phyloP scores from a whole-genome alignment of 2,329 filamentous ascomycete genomes.

The Cladosporium sp. region DNA sequence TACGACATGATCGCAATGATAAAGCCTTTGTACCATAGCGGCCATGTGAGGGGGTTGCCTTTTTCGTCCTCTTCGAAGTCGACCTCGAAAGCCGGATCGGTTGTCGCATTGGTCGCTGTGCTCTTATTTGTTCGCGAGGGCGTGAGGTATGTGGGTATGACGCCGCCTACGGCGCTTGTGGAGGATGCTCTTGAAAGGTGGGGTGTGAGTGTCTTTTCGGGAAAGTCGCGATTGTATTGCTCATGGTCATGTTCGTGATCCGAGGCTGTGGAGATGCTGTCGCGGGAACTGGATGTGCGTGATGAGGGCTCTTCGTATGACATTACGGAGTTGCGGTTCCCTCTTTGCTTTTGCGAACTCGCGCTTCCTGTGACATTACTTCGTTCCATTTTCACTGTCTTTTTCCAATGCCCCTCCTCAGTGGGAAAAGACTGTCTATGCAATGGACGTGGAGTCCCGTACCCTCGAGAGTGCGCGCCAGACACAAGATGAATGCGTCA shows the following conservation, averaged over 20 bases:
- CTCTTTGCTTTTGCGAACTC: background rate
- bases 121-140: slow-evolving; percentile 18
- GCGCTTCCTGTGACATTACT: background rate
- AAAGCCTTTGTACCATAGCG: slow-evolving; percentile 51
- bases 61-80: slow-evolving; percentile 60
- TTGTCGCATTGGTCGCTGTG: slow-evolving; percentile 21
- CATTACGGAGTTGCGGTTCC: slow-evolving; percentile 16
- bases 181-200: slow-evolving; percentile 25
- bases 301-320: slow-evolving; percentile 23
- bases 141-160: slow-evolving; percentile 17
- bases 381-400: background rate
- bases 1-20: slow-evolving; percentile 52
- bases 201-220: slow-evolving; percentile 18
- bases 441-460: background rate
- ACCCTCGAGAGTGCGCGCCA: background rate
- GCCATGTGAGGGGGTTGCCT: slow-evolving; percentile 64
- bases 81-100: slow-evolving; percentile 61
- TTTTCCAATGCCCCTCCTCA: background rate
- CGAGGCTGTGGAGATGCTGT: slow-evolving; percentile 19
- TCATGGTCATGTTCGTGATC: slow-evolving; percentile 13
- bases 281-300: slow-evolving; percentile 18
- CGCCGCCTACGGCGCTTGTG: slow-evolving; percentile 25
- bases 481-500: too few species aligned
- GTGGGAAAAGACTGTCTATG: background rate
- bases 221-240: slow-evolving; percentile 20